Percentiles rank a stretch among this genome's conserved stretches.
phyloP scores from a whole-genome alignment of 805 yeast species.

The Saccharomycopsis sp. region DNA sequence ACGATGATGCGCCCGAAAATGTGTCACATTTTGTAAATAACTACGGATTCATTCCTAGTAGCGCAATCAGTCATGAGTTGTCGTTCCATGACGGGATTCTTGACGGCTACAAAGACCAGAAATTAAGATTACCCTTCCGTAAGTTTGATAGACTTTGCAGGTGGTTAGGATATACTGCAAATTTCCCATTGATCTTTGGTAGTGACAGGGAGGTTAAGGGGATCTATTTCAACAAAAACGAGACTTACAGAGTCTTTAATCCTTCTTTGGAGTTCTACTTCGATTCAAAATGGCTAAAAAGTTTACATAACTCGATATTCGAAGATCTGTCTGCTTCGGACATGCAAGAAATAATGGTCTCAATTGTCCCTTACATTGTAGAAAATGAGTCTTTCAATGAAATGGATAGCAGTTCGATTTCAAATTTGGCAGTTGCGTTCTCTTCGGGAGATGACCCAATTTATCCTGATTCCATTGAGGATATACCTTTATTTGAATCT shows the following conservation, averaged over 20 bases:
- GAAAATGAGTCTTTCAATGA: not conserved
- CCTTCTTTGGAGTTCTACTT: not conserved
- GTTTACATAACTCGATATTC: not conserved
- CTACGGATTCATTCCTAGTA: constrained; percentile 4
- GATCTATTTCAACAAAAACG: not conserved
- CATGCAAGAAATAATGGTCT: not conserved
- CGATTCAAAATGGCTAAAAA: not conserved
- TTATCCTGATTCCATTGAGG: not conserved
- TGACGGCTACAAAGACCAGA: not conserved
- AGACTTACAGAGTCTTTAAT: not conserved
- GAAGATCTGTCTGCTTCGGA: not conserved
- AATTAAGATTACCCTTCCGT: not conserved
- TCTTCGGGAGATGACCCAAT: not conserved
- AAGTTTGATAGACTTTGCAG: not conserved
- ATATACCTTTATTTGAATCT: not conserved
- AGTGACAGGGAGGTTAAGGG: not conserved
- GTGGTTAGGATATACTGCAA: not conserved
- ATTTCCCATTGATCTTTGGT: not conserved
- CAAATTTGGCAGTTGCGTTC: not conserved
- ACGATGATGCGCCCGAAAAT: constrained; percentile 1
- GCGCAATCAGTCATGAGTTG: not conserved
- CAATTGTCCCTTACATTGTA: not conserved
- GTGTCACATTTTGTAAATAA: constrained; percentile 1
- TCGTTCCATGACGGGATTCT: not conserved
- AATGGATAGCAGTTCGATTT: not conserved